phyloP scores from a whole-genome alignment of 768 basidiomycete genomes.

The Phylloporus sp. region DNA sequence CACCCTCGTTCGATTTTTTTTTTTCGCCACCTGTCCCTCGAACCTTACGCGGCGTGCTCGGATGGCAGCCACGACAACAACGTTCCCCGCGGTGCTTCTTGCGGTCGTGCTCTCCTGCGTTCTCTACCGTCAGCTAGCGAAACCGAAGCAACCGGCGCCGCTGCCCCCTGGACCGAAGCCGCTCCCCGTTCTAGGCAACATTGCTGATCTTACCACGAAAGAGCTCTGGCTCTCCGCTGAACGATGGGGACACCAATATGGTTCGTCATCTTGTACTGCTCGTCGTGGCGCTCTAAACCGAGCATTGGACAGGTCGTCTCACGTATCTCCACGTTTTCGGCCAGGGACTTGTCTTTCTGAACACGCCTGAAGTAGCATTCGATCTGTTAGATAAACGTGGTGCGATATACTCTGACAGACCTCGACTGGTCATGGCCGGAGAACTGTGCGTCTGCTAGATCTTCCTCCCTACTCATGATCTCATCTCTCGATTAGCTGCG shows the following conservation, averaged over 20 bases:
- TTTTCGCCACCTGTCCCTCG: neutral
- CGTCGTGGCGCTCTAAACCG: neutral
- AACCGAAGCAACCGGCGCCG: slow-evolving; percentile 29
- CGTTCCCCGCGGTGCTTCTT: slow-evolving; percentile 22
- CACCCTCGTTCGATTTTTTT: slow-evolving; percentile 4
- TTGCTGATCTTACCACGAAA: slow-evolving; percentile 53
- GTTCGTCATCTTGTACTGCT: slow-evolving; percentile 34
- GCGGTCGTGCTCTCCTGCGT: slow-evolving; percentile 10
- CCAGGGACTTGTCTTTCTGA: slow-evolving; percentile 65
- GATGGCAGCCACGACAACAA: slow-evolving; percentile 10
- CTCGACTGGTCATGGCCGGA: slow-evolving; percentile 61
- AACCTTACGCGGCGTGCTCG: slow-evolving; percentile 2
- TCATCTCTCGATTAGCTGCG: slow-evolving; percentile 35
- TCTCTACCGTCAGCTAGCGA: slow-evolving; percentile 15
- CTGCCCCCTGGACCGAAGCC: slow-evolving; percentile 69
- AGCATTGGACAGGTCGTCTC: slow-evolving; percentile 43
- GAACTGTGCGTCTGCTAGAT: slow-evolving; percentile 51
- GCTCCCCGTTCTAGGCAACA: slow-evolving; percentile 61
- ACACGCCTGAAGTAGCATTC: slow-evolving; percentile 51
- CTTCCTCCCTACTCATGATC: neutral
- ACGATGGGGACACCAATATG: slow-evolving; percentile 61
- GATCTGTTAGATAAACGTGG: slow-evolving; percentile 72
- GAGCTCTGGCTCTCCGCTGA: slow-evolving; percentile 64
- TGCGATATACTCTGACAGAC: slow-evolving; percentile 72
- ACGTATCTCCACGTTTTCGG: slow-evolving; percentile 65